Percentiles rank a stretch among this genome's conserved stretches.
These are phyloP conservation scores for Entomophthora muscae DNA, from an alignment of 371 early-diverging fungal species.

Conservation along the genomic window DNA sequence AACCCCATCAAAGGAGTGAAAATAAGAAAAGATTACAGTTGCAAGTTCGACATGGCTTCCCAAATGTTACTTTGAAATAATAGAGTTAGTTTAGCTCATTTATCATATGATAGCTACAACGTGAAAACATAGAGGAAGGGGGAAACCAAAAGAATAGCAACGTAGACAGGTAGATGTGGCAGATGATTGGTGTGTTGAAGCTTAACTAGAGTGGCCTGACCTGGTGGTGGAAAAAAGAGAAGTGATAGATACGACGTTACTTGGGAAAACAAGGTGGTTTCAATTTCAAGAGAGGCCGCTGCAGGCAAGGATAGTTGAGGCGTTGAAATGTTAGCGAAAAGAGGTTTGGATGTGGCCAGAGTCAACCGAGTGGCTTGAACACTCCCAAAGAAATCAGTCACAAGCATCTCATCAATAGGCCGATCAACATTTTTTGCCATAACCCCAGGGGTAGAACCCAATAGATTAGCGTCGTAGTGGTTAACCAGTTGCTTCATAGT, in stretches of 20 bases:
- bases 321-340: not conserved
- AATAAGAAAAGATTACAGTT: too few relatives aligned
- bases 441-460: not conserved
- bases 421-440: not conserved
- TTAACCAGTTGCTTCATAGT: constrained; percentile 55
- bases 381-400: constrained; percentile 3
- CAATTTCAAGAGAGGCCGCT: not conserved
- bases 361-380: not conserved
- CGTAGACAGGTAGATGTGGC: not conserved
- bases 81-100: too few relatives aligned
- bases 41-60: too few relatives aligned
- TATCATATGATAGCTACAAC: too few relatives aligned
- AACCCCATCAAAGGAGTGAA: too few relatives aligned
- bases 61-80: too few relatives aligned
- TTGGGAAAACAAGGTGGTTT: not conserved
- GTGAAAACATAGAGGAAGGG: not conserved
- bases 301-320: not conserved
- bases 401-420: not conserved
- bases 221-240: not conserved
- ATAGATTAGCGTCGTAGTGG: not conserved
- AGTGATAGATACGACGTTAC: not conserved
- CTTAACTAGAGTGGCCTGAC: not conserved
- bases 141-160: not conserved
- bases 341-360: not conserved
- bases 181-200: not conserved